Base-by-base conservation (phyloP, 345 rosid genomes). In the Eucalyptus leucophloia region DNA sequence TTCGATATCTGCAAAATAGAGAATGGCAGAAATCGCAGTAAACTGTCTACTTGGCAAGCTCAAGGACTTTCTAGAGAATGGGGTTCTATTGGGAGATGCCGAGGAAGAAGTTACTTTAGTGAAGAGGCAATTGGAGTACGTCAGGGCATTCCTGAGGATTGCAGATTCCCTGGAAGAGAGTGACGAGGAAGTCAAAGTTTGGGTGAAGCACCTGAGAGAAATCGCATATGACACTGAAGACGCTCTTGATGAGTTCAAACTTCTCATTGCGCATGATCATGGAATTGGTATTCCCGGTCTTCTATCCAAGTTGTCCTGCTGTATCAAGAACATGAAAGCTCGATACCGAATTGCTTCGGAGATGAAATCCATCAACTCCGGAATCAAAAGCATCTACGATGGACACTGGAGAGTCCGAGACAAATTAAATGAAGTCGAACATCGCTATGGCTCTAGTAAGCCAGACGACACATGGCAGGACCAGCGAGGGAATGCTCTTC, bases 121-220 rank as follows among this genome's bases (percentile, higher is more conserved):
- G 67, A 56, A 89, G 88, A 89, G 49, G 2, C 92, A 92, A 53
- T 4, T 92, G 32, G 91, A 91, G 91, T 89, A 89, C 34, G 12
- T 67, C 11, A 67, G 19, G 88, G 91, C 91, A 12, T 88, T 90
- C 89, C 88, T 93, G 81, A 89, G 89, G 88, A n/a, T 86, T 30
- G 92, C 92, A 81, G 92, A 93, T 69, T 51, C 88, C 18, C 69
- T 90, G 21, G 91, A 86, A 49, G 89, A 93, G 32, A 91, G 51
- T 18, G 92, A 92, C 5, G 88, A 86, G 21, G 90, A 82, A 9
- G 90, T 92, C 58, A 93, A 86, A 53, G 54, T 90, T 0, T 92
- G 93, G 94, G 92, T 93, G 19, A 90, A 90, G 89, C 92, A 92
- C 28, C 56, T 91, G 15, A 89, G 93, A 88, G 92, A 93, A 24